Percentiles rank a stretch among this genome's conserved stretches.
Evolutionary conservation across 768 basidiomycete genomes (phyloP).

Genomic region (Rhodotorula sphaerocarpa): DNA sequence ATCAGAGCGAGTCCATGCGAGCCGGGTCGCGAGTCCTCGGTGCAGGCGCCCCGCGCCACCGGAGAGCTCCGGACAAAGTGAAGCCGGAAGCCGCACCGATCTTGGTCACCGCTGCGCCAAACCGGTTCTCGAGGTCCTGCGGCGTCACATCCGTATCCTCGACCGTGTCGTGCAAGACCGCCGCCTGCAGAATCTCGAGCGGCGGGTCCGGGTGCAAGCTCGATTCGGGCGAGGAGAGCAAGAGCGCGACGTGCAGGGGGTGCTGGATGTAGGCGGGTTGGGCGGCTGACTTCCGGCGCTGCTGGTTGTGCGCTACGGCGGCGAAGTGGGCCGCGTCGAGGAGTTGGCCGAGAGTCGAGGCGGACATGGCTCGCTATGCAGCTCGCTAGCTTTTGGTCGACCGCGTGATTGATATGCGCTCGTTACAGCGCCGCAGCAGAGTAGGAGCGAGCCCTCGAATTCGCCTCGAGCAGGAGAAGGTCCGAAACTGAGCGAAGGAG

Average conservation of each 20-base stretch:
- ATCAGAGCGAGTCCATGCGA: not conserved
- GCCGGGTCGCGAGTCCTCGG: too few species aligned
- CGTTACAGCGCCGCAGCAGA: not conserved
- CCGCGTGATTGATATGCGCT: not conserved
- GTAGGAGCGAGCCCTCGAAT: not conserved
- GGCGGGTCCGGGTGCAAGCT: constrained; percentile 7
- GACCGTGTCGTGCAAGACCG: constrained; percentile 44
- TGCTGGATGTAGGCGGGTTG: constrained; percentile 29
- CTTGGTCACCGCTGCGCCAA: constrained; percentile 41
- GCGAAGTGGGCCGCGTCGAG: constrained; percentile 21
- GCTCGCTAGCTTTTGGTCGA: not conserved
- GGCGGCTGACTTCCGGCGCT: constrained; percentile 15
- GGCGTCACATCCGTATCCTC: constrained; percentile 44
- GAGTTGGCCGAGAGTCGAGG: not conserved
- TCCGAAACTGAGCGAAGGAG: too few species aligned
- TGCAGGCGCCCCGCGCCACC: too few species aligned
- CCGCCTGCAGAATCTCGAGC: constrained; percentile 39
- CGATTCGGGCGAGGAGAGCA: constrained; percentile 2
- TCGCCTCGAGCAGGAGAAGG: too few species aligned
- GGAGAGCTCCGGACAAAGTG: not conserved
- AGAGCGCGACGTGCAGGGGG: constrained; percentile 25
- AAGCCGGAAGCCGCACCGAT: constrained; percentile 39
- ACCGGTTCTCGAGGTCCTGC: constrained; percentile 40
- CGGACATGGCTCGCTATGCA: not conserved
- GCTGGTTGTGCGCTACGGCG: constrained; percentile 18